Conservation (phyloP, 768 basidiomycete species). For the Boletus edulis region DNA sequence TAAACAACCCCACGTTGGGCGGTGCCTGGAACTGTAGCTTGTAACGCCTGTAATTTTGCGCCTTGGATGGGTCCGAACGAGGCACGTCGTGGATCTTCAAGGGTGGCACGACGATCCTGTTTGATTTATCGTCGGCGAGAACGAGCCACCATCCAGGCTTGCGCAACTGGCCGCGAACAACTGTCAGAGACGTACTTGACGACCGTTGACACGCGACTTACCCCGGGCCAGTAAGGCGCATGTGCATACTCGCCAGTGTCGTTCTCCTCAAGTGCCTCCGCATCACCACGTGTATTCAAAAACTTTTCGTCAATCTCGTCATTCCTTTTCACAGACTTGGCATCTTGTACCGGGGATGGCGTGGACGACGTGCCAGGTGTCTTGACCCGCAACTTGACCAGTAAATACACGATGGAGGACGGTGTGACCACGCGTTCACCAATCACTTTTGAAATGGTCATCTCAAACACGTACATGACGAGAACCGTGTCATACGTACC, state of each 20-base stretch:
- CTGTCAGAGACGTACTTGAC: not conserved
- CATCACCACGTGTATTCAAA: conserved; percentile 56
- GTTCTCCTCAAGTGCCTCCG: conserved; percentile 56
- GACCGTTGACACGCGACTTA: conserved; percentile 35
- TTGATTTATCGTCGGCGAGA: conserved; percentile 82
- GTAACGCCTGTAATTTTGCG: conserved; percentile 74
- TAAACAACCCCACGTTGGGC: conserved; percentile 75
- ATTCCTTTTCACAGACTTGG: conserved; percentile 43
- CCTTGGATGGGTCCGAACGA: conserved; percentile 43
- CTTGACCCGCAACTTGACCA: conserved; percentile 76
- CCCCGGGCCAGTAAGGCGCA: conserved; percentile 89
- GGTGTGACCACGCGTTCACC: conserved; percentile 89
- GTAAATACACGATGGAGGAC: conserved; percentile 81
- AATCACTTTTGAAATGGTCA: conserved; percentile 55
- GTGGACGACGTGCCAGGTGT: conserved; percentile 44
- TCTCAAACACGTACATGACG: not conserved
- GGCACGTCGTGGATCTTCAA: conserved; percentile 80
- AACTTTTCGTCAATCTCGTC: conserved; percentile 72
- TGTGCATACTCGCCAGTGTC: conserved; percentile 70
- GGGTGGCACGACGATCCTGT: conserved; percentile 85
- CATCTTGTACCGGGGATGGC: conserved; percentile 36
- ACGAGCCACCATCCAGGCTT: conserved; percentile 93
- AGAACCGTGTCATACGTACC: conserved; percentile 43
- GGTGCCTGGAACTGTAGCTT: conserved; percentile 96
- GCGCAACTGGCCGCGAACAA: conserved; percentile 52